These are phyloP conservation scores for Berkeleyomyces rouxiae DNA, from an alignment of 2,329 filamentous ascomycete species.

Conservation along the genomic window DNA sequence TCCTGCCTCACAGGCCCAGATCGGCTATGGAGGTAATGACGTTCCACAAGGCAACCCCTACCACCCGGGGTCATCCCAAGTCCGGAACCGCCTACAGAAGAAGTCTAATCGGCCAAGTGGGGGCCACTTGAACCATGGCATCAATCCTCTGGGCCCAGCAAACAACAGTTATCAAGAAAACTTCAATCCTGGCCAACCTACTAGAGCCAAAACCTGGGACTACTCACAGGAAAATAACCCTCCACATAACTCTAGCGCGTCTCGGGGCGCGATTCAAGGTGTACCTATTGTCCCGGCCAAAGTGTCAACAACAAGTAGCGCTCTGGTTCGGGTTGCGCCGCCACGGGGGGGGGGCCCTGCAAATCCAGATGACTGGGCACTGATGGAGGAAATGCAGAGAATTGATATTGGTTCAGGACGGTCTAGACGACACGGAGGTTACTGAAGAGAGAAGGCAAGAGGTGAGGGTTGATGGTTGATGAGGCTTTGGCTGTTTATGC, in stretches of 20 bases:
- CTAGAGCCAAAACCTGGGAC: constrained; percentile 35
- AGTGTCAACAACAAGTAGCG: constrained; percentile 31
- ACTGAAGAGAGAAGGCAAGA: constrained; percentile 18
- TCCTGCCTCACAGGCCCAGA: constrained; percentile 22
- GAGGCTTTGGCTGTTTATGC: neutral
- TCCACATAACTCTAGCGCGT: constrained; percentile 20
- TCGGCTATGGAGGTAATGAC: constrained; percentile 16
- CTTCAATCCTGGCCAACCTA: constrained; percentile 27
- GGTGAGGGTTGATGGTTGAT: neutral
- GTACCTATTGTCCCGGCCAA: constrained; percentile 18
- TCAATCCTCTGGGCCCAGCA: constrained; percentile 33
- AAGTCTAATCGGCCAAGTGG: constrained; percentile 33
- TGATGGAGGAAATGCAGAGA: constrained; percentile 54
- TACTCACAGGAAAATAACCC: constrained; percentile 19
- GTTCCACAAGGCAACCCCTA: constrained; percentile 19
- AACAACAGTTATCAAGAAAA: constrained; percentile 20
- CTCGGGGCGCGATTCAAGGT: constrained; percentile 25
- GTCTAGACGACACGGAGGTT: constrained; percentile 31
- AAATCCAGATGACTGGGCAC: constrained; percentile 34
- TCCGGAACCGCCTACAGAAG: constrained; percentile 49
- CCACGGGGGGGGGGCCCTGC: constrained; percentile 19
- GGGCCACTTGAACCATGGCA: constrained; percentile 22
- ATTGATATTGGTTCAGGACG: constrained; percentile 49
- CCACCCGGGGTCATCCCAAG: constrained; percentile 19
- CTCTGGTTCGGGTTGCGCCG: constrained; percentile 17